Evolutionary conservation across 192 early-diverging fungal species (phyloP), one percentile per base, ranked within the genome.

Genomic region (Phycomyces blakesleeanus): DNA sequence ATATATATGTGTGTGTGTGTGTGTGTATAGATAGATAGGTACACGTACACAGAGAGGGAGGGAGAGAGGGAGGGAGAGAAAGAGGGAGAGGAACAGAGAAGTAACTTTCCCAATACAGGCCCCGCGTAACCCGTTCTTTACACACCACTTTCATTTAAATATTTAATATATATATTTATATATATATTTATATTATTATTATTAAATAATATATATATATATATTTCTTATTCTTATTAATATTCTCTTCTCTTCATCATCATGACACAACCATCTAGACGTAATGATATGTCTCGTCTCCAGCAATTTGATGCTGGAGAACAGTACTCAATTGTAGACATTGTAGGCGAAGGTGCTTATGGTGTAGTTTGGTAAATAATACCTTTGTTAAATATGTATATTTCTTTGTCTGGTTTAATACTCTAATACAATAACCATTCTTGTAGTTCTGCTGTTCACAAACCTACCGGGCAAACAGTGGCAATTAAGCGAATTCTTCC

Each of bases 331-430:
- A 83, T 91, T 61, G 74, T 85, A 42, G 87, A 91, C 65, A 88
- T 93, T 59, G 89, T 96, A 55, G 94, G 94, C 14, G 88, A 91
- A 73, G 94, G 94, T 41, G 94, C 94, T 50, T 96, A 96, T 74
- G 94, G 94, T 29, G 86, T 91, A 61, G 94, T 96, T 39, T 93
- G 91, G 93, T 93, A 89, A 79, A 78, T 75, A 9, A 6, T 25
- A 3, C 14, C 40, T 41, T 41, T 10, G 14, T 41, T 10, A 41
- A 41, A 41, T 47, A 12, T 47, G 44, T 47, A 12, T 47, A 12
- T 12, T 47, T 47, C 3, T 47, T 14, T 3, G 29, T 49, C 5
- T 18, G 2, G 12, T n/a, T n/a, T 47, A 47, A 3, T 47, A 7
- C 2, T 47, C 12, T n/a, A 12, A 47, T 47, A 34, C 20, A 16